Percentiles rank a stretch among this genome's conserved stretches.
Conservation (phyloP, 2,329 filamentous ascomycete genomes). For the Talaromyces funiculosus region DNA sequence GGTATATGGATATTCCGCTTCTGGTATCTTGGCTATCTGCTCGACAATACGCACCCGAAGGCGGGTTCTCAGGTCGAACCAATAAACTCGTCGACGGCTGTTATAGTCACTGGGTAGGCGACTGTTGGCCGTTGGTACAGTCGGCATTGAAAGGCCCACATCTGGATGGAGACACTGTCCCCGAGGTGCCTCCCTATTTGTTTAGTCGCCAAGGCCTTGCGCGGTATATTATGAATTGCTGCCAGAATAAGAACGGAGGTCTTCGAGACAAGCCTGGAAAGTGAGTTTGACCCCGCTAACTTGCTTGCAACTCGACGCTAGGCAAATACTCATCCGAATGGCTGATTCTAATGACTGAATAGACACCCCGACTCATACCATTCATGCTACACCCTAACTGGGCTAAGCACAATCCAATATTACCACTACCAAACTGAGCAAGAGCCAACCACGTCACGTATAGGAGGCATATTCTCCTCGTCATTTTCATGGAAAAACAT, state of each 20-base stretch:
- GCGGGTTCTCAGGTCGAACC: conserved; percentile 85
- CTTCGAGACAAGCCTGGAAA: conserved; percentile 90
- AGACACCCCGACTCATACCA: conserved; percentile 84
- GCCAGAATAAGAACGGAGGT: conserved; percentile 72
- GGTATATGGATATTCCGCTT: conserved; percentile 68
- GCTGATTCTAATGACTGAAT: conserved; percentile 12
- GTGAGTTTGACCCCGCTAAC: conserved; percentile 49
- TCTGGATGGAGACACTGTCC: conserved; percentile 19
- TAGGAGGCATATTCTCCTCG: conserved; percentile 27
- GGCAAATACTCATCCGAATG: neutral
- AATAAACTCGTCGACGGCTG: conserved; percentile 98
- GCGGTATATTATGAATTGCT: conserved; percentile 84
- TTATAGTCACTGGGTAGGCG: conserved; percentile 96
- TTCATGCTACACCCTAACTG: conserved; percentile 83
- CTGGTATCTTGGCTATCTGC: conserved; percentile 84
- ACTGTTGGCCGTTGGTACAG: conserved; percentile 88
- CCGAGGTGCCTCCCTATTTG: conserved; percentile 29
- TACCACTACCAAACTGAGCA: conserved; percentile 43
- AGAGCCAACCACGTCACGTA: conserved; percentile 23
- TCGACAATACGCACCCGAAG: conserved; percentile 84
- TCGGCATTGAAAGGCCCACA: conserved; percentile 60
- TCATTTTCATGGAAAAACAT: conserved; percentile 37
- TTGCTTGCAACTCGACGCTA: conserved; percentile 18
- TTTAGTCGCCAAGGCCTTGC: conserved; percentile 82
- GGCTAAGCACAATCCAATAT: conserved; percentile 77